These are phyloP conservation scores for Naegleria gruberi DNA, from an alignment of 208 protist genomes.

Conservation along the genomic window DNA sequence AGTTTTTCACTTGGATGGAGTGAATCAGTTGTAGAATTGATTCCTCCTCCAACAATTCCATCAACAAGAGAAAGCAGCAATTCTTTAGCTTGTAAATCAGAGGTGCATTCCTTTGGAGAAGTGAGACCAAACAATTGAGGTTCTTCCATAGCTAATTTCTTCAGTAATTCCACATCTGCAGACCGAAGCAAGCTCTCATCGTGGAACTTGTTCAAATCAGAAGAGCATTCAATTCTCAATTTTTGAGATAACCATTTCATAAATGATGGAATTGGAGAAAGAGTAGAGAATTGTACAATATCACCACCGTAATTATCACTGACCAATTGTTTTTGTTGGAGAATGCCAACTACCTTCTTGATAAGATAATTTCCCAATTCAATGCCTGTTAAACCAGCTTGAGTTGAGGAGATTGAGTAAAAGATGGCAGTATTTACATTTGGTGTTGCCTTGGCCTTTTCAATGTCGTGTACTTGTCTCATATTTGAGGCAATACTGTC, in stretches of 20 bases:
- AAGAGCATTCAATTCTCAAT: conserved; percentile 38
- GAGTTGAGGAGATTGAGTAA: conserved; percentile 70
- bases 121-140: conserved; percentile 11
- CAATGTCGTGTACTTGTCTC: conserved; percentile 44
- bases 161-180: background rate
- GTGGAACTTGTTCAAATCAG: conserved; percentile 24
- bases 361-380: conserved; percentile 72
- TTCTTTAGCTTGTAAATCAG: conserved; percentile 44
- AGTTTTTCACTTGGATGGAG: conserved; percentile 25
- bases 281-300: conserved; percentile 60
- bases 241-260: conserved; percentile 55
- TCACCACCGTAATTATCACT: conserved; percentile 46
- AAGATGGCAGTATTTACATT: conserved; percentile 66
- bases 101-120: conserved; percentile 16
- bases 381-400: conserved; percentile 60
- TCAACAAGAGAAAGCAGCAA: background rate
- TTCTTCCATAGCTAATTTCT: background rate
- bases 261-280: conserved; percentile 68
- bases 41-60: background rate
- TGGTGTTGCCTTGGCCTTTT: conserved; percentile 30
- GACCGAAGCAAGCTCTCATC: background rate
- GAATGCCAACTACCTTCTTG: conserved; percentile 66
- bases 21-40: background rate
- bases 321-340: conserved; percentile 48
- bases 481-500: conserved; percentile 50